phyloP scores from a whole-genome alignment of 1,284 basidiomycete genomes.

The Cutaneotrichosporon sp. region DNA sequence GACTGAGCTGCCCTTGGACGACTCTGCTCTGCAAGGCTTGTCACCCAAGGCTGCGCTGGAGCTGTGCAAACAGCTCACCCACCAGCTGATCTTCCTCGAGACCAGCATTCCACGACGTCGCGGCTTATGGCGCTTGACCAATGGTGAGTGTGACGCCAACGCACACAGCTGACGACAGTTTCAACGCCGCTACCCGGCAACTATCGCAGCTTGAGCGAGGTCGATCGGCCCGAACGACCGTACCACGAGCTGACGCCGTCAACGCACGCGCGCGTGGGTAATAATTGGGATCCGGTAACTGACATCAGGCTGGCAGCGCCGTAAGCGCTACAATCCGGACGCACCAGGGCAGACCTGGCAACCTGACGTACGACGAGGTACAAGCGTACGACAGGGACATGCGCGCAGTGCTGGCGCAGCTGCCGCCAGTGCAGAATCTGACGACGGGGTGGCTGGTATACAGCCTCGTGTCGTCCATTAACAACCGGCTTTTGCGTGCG shows the following conservation, averaged over 20 bases:
- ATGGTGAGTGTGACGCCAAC: neutral
- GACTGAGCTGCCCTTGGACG: neutral
- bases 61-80: constrained; percentile 15
- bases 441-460: constrained; percentile 17
- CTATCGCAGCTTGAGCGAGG: neutral
- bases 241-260: constrained; percentile 12
- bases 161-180: neutral
- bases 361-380: neutral
- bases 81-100: constrained; percentile 18
- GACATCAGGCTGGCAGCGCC: neutral
- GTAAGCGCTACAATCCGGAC: neutral
- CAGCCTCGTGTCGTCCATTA: constrained; percentile 13
- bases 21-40: constrained; percentile 8
- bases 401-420: neutral
- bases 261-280: constrained; percentile 8
- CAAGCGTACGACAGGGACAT: neutral
- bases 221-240: constrained; percentile 1
- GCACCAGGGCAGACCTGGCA: neutral
- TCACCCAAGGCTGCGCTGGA: constrained; percentile 6
- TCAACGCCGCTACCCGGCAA: constrained; percentile 1
- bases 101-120: constrained; percentile 16
- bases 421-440: neutral
- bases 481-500: constrained; percentile 21
- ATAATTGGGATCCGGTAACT: neutral
- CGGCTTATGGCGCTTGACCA: constrained; percentile 15